Evolutionary conservation across 2,329 filamentous ascomycete genomes (phyloP).

Genomic region (Nigrospora sphaerica): DNA sequence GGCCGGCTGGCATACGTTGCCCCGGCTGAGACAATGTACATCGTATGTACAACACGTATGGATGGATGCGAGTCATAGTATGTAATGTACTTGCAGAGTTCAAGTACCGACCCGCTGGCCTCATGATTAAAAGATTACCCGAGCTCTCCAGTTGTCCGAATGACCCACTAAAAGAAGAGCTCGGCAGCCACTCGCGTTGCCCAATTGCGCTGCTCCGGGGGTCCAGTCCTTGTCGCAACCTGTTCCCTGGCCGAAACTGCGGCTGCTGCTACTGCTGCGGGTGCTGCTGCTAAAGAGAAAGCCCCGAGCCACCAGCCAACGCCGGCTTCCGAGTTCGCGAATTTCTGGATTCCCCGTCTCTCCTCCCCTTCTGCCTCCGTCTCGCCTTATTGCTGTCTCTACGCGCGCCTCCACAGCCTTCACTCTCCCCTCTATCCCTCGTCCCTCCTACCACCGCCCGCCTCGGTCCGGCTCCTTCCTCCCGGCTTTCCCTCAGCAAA

Average conservation of each 20-base stretch:
- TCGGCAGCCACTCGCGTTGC: neutral
- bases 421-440: conserved; percentile 10
- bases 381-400: neutral
- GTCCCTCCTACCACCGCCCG: conserved; percentile 8
- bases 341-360: conserved; percentile 11
- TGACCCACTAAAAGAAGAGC: conserved; percentile 1
- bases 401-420: conserved; percentile 1
- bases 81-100: no score
- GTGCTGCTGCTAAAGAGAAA: neutral
- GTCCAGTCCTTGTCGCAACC: conserved; percentile 17
- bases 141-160: neutral
- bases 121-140: no score
- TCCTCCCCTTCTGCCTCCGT: conserved; percentile 8
- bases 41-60: no score
- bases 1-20: no score
- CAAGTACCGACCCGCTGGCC: no score
- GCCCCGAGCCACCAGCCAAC: neutral
- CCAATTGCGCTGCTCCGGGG: conserved; percentile 2
- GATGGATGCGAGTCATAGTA: no score
- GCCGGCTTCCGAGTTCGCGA: conserved; percentile 8
- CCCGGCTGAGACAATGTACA: no score
- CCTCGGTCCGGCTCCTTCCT: conserved; percentile 15
- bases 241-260: conserved; percentile 7
- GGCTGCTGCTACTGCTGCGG: no score
- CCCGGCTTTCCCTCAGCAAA: conserved; percentile 24